These are phyloP conservation scores for Suillus plorans DNA, from an alignment of 768 basidiomycete species.

Conservation along the genomic window DNA sequence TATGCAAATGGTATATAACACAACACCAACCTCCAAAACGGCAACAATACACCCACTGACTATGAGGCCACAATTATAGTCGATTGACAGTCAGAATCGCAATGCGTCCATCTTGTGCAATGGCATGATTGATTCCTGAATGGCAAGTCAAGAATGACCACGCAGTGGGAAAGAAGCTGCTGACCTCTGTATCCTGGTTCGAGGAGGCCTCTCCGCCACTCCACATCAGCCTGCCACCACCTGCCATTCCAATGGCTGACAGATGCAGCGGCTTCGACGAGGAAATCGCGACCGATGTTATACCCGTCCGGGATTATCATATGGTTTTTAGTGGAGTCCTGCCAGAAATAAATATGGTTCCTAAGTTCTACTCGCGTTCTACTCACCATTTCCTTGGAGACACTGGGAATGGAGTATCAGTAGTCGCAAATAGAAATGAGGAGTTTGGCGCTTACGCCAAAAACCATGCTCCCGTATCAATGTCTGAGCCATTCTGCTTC, in stretches of 20 bases:
- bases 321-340: conserved; percentile 65
- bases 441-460: conserved; percentile 53
- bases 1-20: not conserved
- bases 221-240: conserved; percentile 77
- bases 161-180: conserved; percentile 8
- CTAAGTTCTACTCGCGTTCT: too few relatives aligned
- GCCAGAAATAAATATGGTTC: conserved; percentile 6
- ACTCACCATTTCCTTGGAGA: conserved; percentile 67
- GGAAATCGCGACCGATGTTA: conserved; percentile 76
- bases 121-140: conserved; percentile 77
- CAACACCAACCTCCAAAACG: conserved; percentile 3
- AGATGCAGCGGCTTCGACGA: conserved; percentile 64
- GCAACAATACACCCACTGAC: not conserved
- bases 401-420: conserved; percentile 39
- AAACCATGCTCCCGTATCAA: conserved; percentile 81
- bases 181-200: conserved; percentile 67
- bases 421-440: not conserved
- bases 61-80: conserved; percentile 24
- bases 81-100: conserved; percentile 74
- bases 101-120: conserved; percentile 76
- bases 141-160: not conserved
- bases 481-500: conserved; percentile 80
- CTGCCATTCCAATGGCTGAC: conserved; percentile 62
- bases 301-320: conserved; percentile 78
- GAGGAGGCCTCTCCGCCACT: conserved; percentile 71